These are phyloP conservation scores for Neocucurbitaria cava DNA, from an alignment of 2,329 filamentous ascomycete species.

Conservation along the genomic window DNA sequence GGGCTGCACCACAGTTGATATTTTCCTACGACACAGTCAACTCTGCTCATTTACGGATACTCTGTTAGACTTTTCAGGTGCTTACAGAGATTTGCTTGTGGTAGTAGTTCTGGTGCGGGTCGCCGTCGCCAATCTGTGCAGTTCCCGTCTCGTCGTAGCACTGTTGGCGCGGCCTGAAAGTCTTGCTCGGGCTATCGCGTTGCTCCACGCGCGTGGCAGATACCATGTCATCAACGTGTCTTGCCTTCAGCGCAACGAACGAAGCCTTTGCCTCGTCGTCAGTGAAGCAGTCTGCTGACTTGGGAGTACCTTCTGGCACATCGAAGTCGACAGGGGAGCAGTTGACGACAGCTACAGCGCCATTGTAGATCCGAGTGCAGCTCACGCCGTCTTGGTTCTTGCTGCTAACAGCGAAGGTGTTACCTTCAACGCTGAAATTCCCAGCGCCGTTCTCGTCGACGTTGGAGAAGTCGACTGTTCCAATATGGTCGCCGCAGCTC, in stretches of 20 bases:
- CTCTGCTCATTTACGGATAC: no score
- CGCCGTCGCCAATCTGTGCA: background rate
- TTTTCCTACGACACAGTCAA: no score
- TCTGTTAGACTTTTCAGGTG: no score
- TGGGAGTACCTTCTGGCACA: background rate
- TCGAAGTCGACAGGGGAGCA: slow-evolving; percentile 2
- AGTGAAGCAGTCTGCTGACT: slow-evolving; percentile 3
- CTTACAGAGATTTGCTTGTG: slow-evolving; percentile 8
- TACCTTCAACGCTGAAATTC: background rate
- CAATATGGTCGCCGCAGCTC: slow-evolving; percentile 1
- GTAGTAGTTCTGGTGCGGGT: slow-evolving; percentile 7
- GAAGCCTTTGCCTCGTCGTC: slow-evolving; percentile 2
- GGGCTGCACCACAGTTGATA: slow-evolving; percentile 2
- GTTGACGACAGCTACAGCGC: background rate
- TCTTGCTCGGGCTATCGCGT: no score
- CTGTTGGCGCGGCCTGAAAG: no score
- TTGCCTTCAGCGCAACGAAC: background rate
- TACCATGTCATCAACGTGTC: no score
- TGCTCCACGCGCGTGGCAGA: no score
- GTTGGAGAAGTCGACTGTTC: slow-evolving; percentile 3
- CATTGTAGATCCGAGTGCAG: slow-evolving; percentile 4
- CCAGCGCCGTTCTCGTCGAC: slow-evolving; percentile 5
- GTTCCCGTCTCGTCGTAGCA: background rate
- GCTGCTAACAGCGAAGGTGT: slow-evolving; percentile 1
- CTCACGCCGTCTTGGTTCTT: slow-evolving; percentile 1